These are phyloP conservation scores for Cichorium intybus DNA, from an alignment of 140 eudicot species.

Conservation along the genomic window DNA sequence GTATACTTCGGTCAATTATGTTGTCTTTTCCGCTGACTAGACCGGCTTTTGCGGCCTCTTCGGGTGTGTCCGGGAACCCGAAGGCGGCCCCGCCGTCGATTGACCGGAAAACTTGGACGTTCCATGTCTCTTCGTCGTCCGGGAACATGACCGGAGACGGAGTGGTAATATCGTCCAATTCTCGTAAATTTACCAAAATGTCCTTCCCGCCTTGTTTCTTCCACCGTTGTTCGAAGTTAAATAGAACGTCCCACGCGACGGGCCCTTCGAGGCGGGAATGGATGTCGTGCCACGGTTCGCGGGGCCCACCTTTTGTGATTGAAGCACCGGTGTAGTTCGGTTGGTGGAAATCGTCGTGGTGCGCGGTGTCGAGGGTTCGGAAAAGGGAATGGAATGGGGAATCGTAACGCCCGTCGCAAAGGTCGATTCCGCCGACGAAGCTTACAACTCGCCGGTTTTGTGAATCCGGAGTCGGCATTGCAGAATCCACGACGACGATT, in stretches of 20 bases:
- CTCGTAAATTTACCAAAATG: slow-evolving; percentile 57
- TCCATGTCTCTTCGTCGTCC: slow-evolving; percentile 67
- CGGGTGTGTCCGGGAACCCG: slow-evolving; percentile 57
- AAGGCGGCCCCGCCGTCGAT: slow-evolving; percentile 72
- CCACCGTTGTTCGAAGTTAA: slow-evolving; percentile 88
- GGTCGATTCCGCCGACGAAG: slow-evolving; percentile 85
- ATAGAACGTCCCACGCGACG: slow-evolving; percentile 87
- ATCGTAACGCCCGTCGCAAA: slow-evolving; percentile 83
- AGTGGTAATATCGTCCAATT: slow-evolving; percentile 48
- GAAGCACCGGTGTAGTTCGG: slow-evolving; percentile 76
- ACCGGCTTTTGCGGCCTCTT: slow-evolving; percentile 55
- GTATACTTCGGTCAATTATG: slow-evolving; percentile 61
- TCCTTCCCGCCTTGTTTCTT: slow-evolving; percentile 83
- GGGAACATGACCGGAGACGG: slow-evolving; percentile 78
- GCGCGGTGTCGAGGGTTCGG: slow-evolving; percentile 82
- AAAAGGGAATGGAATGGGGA: slow-evolving; percentile 77
- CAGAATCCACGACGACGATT: slow-evolving; percentile 66
- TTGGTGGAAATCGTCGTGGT: slow-evolving; percentile 89
- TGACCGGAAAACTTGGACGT: slow-evolving; percentile 52
- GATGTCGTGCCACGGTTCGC: slow-evolving; percentile 95
- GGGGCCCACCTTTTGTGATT: slow-evolving; percentile 76
- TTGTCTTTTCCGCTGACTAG: slow-evolving; percentile 66
- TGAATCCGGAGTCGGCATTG: slow-evolving; percentile 58
- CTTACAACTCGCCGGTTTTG: slow-evolving; percentile 64
- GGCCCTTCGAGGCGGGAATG: slow-evolving; percentile 77